Base-by-base conservation (phyloP, 2,329 filamentous ascomycete genomes). In the Diaporthe eres region DNA sequence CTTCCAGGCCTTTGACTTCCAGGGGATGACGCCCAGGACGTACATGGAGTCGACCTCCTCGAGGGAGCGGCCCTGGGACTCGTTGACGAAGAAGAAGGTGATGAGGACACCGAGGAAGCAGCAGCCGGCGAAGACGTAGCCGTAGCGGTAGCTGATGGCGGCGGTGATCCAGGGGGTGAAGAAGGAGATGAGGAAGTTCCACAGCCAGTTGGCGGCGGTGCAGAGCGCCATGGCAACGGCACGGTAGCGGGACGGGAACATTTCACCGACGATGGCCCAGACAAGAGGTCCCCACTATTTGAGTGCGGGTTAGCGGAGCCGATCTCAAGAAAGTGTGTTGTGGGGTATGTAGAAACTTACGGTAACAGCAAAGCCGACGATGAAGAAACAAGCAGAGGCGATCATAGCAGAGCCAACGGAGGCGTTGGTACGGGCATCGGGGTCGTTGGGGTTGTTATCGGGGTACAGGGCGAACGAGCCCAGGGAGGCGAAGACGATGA, bases 361-460 rank as follows among this genome's bases (percentile, higher is more conserved):
- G 72, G 76, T 77, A 12, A 80, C 82, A 37, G 93, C 93, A 79
- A 94, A 95, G 1, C 90, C 92, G 67, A 91, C 89, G 74, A 95
- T 95, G 84, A 94, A 95, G 86, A 95, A 90, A 83, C 91, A 94
- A 3, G 93, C 91, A 72, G 93, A 90, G 13, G 93, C 90, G 78
- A 95, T 94, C 89, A 95, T 92, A 76, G 92, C 88, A 8, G 91
- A 90, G 15, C 93, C 93, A 17, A 90, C 87, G 10, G 47, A 31
- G 47, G 57, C 44, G 0, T 85, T 82, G 13, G 83, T 82, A 34
- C 57, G 74, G 58, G 75, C 67, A 78, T 85, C 88, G 34, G 78
- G 75, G 49, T 82, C 81, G 7, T 83, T 82, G 0, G 87, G 88
- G 61, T 87, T 79, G 57, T 55, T 53, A 49, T 77, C 74, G 55